These are phyloP conservation scores for Miscanthus lutarioriparius DNA, from an alignment of 176 grass and related monocot genomes.

Conservation along the genomic window DNA sequence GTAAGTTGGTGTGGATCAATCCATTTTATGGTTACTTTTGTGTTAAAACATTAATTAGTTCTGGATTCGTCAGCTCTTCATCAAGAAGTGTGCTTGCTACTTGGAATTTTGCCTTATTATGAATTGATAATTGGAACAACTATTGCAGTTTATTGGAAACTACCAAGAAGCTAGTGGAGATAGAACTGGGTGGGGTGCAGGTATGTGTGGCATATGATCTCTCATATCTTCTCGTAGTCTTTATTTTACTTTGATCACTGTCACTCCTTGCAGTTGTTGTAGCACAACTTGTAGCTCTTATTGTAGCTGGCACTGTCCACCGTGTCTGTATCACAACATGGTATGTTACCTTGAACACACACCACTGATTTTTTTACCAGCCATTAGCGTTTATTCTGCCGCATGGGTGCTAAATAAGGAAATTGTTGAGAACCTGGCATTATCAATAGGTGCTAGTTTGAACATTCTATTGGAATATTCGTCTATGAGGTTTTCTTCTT, in stretches of 20 bases:
- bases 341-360: constrained; percentile 47
- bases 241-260: constrained; percentile 21
- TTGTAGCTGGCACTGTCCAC: constrained; percentile 87
- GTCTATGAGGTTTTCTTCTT: neutral
- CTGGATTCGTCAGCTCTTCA: neutral
- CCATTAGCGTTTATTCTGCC: constrained; percentile 6
- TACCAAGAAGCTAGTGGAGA: constrained; percentile 87
- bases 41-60: constrained; percentile 14
- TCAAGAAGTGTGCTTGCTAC: neutral
- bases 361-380: neutral
- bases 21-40: neutral
- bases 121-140: constrained; percentile 35
- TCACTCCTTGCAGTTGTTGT: constrained; percentile 70
- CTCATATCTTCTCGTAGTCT: neutral
- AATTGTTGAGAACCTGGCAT: neutral
- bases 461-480: constrained; percentile 4
- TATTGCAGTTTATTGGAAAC: constrained; percentile 89
- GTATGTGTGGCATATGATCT: constrained; percentile 46
- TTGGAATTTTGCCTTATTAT: constrained; percentile 19
- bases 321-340: constrained; percentile 98
- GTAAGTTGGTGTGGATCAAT: neutral
- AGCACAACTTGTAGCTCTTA: constrained; percentile 83
- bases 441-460: neutral
- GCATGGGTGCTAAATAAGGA: constrained; percentile 1
- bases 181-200: constrained; percentile 97